These are phyloP conservation scores for Clonostachys rhizophaga DNA, from an alignment of 2,329 filamentous ascomycete species.

Conservation along the genomic window DNA sequence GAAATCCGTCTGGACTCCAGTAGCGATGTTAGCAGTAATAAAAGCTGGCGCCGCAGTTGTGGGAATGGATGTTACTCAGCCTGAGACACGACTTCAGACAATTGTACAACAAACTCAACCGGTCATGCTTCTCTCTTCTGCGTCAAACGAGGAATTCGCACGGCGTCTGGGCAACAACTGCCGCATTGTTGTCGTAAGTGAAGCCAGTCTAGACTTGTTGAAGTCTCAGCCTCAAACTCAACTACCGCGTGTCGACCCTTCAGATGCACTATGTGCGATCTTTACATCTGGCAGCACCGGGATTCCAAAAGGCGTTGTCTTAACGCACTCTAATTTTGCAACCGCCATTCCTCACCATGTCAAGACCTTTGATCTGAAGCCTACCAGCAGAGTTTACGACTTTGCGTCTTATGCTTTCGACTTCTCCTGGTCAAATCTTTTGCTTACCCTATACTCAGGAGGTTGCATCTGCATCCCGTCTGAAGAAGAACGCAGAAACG, in stretches of 20 bases:
- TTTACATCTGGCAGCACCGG: slow-evolving; percentile 13
- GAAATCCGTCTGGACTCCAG: slow-evolving; percentile 14
- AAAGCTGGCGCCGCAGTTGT: slow-evolving; percentile 19
- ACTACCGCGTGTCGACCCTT: neutral
- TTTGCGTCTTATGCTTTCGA: slow-evolving; percentile 51
- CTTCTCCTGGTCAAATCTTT: slow-evolving; percentile 33
- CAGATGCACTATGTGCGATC: slow-evolving; percentile 34
- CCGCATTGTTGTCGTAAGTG: slow-evolving; percentile 24
- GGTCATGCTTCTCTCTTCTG: slow-evolving; percentile 4
- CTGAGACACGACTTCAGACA: slow-evolving; percentile 6
- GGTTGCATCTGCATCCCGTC: slow-evolving; percentile 52
- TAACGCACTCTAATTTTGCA: slow-evolving; percentile 5
- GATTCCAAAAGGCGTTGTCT: slow-evolving; percentile 10
- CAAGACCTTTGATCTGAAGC: slow-evolving; percentile 32
- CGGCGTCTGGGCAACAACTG: slow-evolving; percentile 24
- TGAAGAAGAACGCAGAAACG: slow-evolving; percentile 46
- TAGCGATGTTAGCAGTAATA: slow-evolving; percentile 15
- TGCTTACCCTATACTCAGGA: slow-evolving; percentile 11
- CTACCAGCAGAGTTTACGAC: slow-evolving; percentile 36
- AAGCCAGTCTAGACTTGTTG: slow-evolving; percentile 4
- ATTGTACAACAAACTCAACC: slow-evolving; percentile 30
- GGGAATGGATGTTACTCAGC: slow-evolving; percentile 13
- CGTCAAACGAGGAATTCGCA: slow-evolving; percentile 20
- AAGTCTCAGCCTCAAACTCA: slow-evolving; percentile 9
- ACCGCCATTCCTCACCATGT: slow-evolving; percentile 24